Percentiles rank a stretch among this genome's conserved stretches.
These are phyloP conservation scores for Canavalia gladiata DNA, from an alignment of 306 rosid genomes.

Conservation along the genomic window DNA sequence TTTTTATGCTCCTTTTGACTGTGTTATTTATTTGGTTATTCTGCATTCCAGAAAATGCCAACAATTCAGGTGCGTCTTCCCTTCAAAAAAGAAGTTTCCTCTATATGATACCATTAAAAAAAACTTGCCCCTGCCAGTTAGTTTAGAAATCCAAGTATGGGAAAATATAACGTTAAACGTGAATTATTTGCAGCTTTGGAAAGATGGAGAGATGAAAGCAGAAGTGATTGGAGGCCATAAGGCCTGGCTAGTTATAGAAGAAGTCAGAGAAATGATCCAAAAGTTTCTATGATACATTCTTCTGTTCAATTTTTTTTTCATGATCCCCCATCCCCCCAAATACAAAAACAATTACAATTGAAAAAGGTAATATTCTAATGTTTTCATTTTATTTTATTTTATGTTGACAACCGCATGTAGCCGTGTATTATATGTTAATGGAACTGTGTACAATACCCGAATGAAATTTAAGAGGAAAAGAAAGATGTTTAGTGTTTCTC, in stretches of 20 bases:
- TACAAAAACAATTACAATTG: not conserved
- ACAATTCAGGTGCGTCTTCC: constrained; percentile 80
- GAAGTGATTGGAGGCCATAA: constrained; percentile 93
- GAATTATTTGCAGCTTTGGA: constrained; percentile 75
- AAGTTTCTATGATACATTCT: constrained; percentile 52
- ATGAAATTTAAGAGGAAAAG: not conserved
- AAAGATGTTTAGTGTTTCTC: constrained; percentile 14
- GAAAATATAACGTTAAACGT: not conserved
- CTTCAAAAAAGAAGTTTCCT: not conserved
- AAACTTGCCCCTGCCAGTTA: not conserved
- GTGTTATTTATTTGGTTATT: constrained; percentile 29
- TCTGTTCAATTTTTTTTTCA: constrained; percentile 3
- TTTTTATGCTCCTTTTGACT: not conserved
- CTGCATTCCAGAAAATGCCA: constrained; percentile 86
- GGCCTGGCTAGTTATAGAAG: constrained; percentile 89
- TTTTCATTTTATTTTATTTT: not conserved
- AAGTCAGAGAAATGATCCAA: constrained; percentile 82
- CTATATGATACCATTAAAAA: not conserved
- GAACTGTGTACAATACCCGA: constrained; percentile 5
- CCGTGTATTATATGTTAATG: constrained; percentile 26
- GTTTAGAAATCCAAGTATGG: not conserved
- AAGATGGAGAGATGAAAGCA: constrained; percentile 89
- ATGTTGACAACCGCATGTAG: constrained; percentile 19
- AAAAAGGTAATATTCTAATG: constrained; percentile 1
- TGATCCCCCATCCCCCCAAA: not conserved